Evolutionary conservation across 768 basidiomycete genomes (phyloP).

Genomic region (Pholiota conissans): DNA sequence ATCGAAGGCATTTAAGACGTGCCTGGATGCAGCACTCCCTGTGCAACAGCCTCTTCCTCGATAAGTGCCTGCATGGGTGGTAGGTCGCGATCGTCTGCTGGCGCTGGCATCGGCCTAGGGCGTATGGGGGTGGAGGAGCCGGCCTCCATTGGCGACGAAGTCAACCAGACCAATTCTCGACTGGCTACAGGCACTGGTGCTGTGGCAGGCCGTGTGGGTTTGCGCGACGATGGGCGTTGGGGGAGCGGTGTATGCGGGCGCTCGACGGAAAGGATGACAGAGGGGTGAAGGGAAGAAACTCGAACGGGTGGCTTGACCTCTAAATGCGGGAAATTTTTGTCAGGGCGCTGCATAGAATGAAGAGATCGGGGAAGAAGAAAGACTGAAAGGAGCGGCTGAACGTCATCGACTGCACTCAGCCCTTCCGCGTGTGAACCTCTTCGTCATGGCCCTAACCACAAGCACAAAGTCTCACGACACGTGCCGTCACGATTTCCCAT

Average conservation of each 20-base stretch:
- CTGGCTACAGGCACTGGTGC: slow-evolving; percentile 27
- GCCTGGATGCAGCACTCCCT: background rate
- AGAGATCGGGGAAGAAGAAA: background rate
- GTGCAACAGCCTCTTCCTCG: slow-evolving; percentile 9
- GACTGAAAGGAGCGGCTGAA: background rate
- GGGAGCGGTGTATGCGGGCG: slow-evolving; percentile 15
- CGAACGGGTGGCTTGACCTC: background rate
- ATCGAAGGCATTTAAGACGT: background rate
- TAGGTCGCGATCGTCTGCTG: background rate
- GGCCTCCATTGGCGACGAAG: background rate
- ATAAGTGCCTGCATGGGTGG: slow-evolving; percentile 11
- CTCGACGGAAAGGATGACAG: background rate
- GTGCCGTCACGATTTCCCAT: background rate
- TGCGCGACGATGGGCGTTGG: slow-evolving; percentile 22
- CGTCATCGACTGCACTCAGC: background rate
- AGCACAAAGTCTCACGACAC: background rate
- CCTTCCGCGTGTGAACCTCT: slow-evolving; percentile 29
- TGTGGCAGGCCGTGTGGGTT: slow-evolving; percentile 33
- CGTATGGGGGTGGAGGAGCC: background rate
- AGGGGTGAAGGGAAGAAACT: background rate
- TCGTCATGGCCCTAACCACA: slow-evolving; percentile 23
- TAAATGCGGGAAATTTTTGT: background rate
- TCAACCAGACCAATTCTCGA: background rate
- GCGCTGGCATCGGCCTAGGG: background rate
- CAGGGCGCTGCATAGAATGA: slow-evolving; percentile 11